These are phyloP conservation scores for Zanthoxylum bungeanum DNA, from an alignment of 345 rosid species.

Conservation along the genomic window DNA sequence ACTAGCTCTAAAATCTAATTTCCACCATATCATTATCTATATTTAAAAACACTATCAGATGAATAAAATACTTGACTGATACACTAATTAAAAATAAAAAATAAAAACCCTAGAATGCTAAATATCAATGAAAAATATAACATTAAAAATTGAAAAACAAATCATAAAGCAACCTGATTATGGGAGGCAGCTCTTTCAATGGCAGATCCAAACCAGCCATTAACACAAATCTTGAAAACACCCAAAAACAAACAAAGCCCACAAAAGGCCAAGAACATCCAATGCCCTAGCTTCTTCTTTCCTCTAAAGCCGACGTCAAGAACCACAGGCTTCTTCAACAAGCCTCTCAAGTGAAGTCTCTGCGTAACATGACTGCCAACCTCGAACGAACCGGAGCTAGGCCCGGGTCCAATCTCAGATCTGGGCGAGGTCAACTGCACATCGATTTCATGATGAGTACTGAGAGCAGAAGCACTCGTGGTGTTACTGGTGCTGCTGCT, in stretches of 20 bases:
- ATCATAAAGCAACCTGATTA: slow-evolving; percentile 50
- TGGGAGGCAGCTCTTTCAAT: slow-evolving; percentile 55
- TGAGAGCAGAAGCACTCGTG: slow-evolving; percentile 7
- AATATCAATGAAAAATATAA: too few relatives aligned
- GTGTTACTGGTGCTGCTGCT: slow-evolving; percentile 4
- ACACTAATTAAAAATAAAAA: too few relatives aligned
- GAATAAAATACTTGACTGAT: not conserved
- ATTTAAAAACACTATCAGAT: not conserved
- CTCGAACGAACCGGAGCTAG: slow-evolving; percentile 17
- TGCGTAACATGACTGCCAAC: slow-evolving; percentile 33
- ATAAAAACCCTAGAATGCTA: too few relatives aligned
- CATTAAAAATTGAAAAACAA: too few relatives aligned
- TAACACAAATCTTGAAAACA: slow-evolving; percentile 78
- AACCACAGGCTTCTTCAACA: slow-evolving; percentile 50
- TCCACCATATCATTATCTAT: not conserved
- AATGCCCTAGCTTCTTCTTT: slow-evolving; percentile 78
- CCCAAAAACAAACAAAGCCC: slow-evolving; percentile 85
- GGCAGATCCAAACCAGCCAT: slow-evolving; percentile 89
- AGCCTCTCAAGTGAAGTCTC: slow-evolving; percentile 46
- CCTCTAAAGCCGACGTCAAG: slow-evolving; percentile 62
- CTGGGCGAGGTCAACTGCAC: slow-evolving; percentile 66
- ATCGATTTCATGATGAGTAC: slow-evolving; percentile 73
- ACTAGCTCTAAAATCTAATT: not conserved
- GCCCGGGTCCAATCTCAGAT: slow-evolving; percentile 50
- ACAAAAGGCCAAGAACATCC: slow-evolving; percentile 80